Percentiles rank a stretch among this genome's conserved stretches.
Evolutionary conservation across 78 protist species (phyloP).

Genomic region (Cavenderia fasciculata): DNA sequence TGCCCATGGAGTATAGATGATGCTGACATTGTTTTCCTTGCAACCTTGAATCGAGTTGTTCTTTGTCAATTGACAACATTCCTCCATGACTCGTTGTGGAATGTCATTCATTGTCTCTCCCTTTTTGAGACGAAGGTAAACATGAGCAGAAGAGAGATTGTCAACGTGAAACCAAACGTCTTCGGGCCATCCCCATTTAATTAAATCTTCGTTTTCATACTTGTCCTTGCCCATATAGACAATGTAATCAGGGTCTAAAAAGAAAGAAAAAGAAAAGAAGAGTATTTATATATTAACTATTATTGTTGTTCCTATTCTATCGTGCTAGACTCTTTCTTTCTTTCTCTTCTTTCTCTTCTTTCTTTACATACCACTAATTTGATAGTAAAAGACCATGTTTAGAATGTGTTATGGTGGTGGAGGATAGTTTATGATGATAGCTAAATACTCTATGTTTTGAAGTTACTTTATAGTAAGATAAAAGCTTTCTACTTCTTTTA

Average conservation of each 20-base stretch:
- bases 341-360: not conserved
- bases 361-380: slow-evolving; percentile 32
- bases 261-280: not conserved
- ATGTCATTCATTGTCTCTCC: slow-evolving; percentile 84
- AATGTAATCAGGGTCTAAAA: slow-evolving; percentile 38
- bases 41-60: slow-evolving; percentile 93
- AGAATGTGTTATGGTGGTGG: slow-evolving; percentile 24
- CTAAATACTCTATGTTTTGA: too few species aligned
- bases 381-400: slow-evolving; percentile 54
- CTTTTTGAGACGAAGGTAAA: slow-evolving; percentile 88
- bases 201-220: slow-evolving; percentile 95
- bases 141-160: slow-evolving; percentile 95
- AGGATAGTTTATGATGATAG: not conserved
- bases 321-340: not conserved
- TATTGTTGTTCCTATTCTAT: not conserved
- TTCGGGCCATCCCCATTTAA: slow-evolving; percentile 93
- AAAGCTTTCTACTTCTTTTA: too few species aligned
- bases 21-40: slow-evolving; percentile 69
- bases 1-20: slow-evolving; percentile 95
- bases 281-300: not conserved
- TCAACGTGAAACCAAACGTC: slow-evolving; percentile 99
- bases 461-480: too few species aligned
- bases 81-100: slow-evolving; percentile 90
- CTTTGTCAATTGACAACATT: slow-evolving; percentile 94
- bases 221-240: slow-evolving; percentile 93